These are phyloP conservation scores for Cryphonectria naterciae DNA, from an alignment of 2,329 filamentous ascomycete species.

Conservation along the genomic window DNA sequence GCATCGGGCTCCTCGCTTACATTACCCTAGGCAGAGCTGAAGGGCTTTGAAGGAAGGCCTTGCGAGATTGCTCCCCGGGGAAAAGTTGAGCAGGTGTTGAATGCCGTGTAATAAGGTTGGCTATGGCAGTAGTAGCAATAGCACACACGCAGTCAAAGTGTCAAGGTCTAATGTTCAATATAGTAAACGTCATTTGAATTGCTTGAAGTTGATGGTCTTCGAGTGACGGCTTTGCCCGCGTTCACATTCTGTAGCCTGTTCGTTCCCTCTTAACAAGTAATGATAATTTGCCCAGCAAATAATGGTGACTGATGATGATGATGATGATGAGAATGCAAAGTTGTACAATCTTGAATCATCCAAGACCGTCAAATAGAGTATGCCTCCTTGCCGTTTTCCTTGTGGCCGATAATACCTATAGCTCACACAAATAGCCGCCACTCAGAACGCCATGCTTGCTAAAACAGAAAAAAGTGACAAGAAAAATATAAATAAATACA, in stretches of 20 bases:
- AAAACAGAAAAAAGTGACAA: constrained; percentile 10
- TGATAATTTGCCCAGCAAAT: background rate
- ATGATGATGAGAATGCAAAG: background rate
- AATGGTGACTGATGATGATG: background rate
- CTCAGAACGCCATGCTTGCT: constrained; percentile 26
- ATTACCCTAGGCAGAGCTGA: background rate
- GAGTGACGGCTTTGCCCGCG: background rate
- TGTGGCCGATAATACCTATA: background rate
- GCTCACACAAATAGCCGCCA: constrained; percentile 6
- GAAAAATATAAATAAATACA: background rate
- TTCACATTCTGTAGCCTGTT: background rate
- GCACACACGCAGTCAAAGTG: background rate
- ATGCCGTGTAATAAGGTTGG: background rate
- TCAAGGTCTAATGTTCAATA: background rate
- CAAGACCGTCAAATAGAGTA: background rate
- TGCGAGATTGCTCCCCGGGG: background rate
- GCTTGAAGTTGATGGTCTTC: background rate
- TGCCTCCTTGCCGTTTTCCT: background rate
- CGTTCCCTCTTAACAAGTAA: background rate
- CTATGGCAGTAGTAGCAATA: background rate
- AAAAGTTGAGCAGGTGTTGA: background rate
- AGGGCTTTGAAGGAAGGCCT: background rate
- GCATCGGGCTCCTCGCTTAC: background rate
- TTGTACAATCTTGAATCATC: background rate
- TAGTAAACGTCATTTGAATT: background rate